Base-by-base conservation (phyloP, 371 early-diverging fungal species). In the Quaeritorhiza haematococci region DNA sequence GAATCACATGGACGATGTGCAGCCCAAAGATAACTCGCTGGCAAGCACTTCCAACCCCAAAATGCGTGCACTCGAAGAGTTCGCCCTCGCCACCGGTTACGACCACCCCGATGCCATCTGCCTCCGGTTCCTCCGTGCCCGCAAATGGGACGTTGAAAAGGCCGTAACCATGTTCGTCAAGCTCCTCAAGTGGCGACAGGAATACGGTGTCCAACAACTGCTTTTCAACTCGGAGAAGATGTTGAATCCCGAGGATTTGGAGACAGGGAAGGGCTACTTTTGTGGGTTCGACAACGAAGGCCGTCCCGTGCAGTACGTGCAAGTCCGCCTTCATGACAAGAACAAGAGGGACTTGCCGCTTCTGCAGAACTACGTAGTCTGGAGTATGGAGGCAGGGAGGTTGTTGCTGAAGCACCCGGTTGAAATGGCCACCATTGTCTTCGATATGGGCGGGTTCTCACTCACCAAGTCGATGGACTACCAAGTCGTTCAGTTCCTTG, bases 351-450 rank as follows among this genome's bases (percentile, higher is more conserved):
- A 57, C 43, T 30, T 23, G n/a, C 45, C 17, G n/a, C 15, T 15
- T 15, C 30, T 49, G 27, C 30, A 61, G 34, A 35, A 35, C 2
- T 49, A 60, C 6, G 56, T 55, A 26, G 61, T 61, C 41, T 29
- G 49, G 44, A 51, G 19, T 69, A 86, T 94, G 88, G 96, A 95
- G 63, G 83, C 85, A 21, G 82, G 84, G 52, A 84, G 94, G 32
- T 66, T 85, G 62, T 61, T 92, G 43, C 79, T 91, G 28, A 62
- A 72, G 43, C 76, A 83, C 19, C 88, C 91, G 5, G 74, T 85
- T 47, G 94, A 93, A 63, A 80, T 85, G n/a, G 85, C 81, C 13
- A 84, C 86, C 58, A 75, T 92, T 43, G 79, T 94, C 34, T 92
- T 93, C 67, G 91, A 94, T 65, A 70, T 95, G 75, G 84, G 83